phyloP scores from a whole-genome alignment of 139 green algal species.

The Micromonas commoda region DNA sequence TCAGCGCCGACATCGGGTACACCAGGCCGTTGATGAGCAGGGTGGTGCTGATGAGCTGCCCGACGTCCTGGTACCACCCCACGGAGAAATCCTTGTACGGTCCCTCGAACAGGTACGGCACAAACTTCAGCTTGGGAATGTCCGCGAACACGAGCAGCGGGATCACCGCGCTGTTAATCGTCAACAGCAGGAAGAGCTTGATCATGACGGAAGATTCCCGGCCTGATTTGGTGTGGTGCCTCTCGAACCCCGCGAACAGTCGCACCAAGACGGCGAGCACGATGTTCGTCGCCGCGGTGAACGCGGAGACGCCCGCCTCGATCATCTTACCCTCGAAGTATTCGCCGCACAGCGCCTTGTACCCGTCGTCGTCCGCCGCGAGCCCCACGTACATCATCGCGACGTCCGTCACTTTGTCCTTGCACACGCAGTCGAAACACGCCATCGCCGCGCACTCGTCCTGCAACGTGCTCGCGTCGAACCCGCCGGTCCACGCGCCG shows the following conservation, averaged over 20 bases:
- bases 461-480: background rate
- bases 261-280: background rate
- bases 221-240: background rate
- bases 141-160: background rate
- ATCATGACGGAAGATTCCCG: background rate
- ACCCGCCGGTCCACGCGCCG: background rate
- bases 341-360: background rate
- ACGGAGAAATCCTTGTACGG: background rate
- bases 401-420: background rate
- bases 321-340: background rate
- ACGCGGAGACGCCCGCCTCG: background rate
- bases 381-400: background rate
- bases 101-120: background rate
- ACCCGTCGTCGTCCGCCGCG: background rate
- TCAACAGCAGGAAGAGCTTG: background rate
- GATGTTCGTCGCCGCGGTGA: background rate
- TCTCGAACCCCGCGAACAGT: background rate
- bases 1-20: background rate
- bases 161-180: background rate
- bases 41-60: background rate
- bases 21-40: background rate
- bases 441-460: constrained; percentile 6
- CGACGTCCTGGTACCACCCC: background rate
- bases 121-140: background rate
- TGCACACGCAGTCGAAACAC: background rate